Conservation (phyloP, 805 yeast genomes). For the Hanseniaspora taiwanica region DNA sequence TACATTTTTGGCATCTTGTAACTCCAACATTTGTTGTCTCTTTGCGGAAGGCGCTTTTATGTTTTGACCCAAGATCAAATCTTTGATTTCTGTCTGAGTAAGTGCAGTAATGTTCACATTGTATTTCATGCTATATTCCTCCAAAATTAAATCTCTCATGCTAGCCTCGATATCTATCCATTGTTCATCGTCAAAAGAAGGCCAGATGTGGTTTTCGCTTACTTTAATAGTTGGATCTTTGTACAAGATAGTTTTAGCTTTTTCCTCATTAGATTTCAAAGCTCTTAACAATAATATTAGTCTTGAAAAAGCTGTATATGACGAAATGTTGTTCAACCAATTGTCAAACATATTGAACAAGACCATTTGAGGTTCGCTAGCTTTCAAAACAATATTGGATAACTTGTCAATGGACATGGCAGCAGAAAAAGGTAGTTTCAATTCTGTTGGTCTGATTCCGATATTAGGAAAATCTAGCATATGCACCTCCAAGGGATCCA, state of each 20-base stretch:
- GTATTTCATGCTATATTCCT: slow-evolving; percentile 74
- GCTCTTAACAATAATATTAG: slow-evolving; percentile 74
- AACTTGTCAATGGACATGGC: slow-evolving; percentile 73
- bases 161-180: slow-evolving; percentile 87
- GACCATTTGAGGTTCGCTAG: slow-evolving; percentile 89
- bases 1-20: slow-evolving; percentile 37
- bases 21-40: slow-evolving; percentile 72
- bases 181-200: slow-evolving; percentile 72
- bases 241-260: slow-evolving; percentile 58
- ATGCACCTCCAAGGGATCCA: slow-evolving; percentile 92
- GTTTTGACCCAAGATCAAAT: slow-evolving; percentile 87
- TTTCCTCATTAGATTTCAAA: slow-evolving; percentile 61
- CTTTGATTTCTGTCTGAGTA: slow-evolving; percentile 89
- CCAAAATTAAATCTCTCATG: slow-evolving; percentile 73
- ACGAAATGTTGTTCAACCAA: slow-evolving; percentile 73
- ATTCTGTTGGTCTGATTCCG: slow-evolving; percentile 76
- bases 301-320: slow-evolving; percentile 90
- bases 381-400: slow-evolving; percentile 64
- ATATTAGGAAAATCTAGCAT: slow-evolving; percentile 94
- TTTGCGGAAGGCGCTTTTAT: slow-evolving; percentile 79
- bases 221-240: slow-evolving; percentile 63
- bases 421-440: slow-evolving; percentile 79
- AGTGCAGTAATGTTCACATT: slow-evolving; percentile 75
- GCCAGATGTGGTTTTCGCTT: slow-evolving; percentile 84
- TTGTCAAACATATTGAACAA: slow-evolving; percentile 86